Percentiles rank a stretch among this genome's conserved stretches.
Conservation (phyloP, 352 stramenopile genomes). For the Phytophthora vignae region DNA sequence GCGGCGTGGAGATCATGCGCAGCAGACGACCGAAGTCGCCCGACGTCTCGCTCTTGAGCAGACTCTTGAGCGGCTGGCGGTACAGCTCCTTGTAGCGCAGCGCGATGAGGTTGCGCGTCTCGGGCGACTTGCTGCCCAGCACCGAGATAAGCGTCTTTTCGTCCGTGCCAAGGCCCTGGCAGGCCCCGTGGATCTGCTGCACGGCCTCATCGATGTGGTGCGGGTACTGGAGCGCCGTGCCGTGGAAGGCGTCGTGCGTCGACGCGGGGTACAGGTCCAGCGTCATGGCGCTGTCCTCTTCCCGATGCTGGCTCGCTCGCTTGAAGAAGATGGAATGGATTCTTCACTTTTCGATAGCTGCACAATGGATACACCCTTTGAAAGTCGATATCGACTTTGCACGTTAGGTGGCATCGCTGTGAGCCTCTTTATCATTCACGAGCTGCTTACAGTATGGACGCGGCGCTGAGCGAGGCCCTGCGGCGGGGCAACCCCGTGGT, state of each 20-base stretch:
- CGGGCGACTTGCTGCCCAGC: constrained; percentile 73
- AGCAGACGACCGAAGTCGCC: constrained; percentile 77
- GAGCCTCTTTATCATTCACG: background rate
- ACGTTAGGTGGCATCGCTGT: too few species aligned
- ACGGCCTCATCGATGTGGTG: constrained; percentile 66
- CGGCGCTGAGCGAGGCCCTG: constrained; percentile 91
- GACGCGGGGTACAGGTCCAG: constrained; percentile 74
- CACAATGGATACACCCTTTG: constrained; percentile 19
- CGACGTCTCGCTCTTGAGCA: constrained; percentile 79
- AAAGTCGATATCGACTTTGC: constrained; percentile 15
- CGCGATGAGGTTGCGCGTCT: constrained; percentile 72
- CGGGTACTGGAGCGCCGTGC: constrained; percentile 48
- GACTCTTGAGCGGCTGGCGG: constrained; percentile 56
- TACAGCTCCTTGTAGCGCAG: constrained; percentile 79
- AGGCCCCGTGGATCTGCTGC: constrained; percentile 74
- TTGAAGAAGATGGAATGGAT: constrained; percentile 10
- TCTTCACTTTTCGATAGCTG: background rate
- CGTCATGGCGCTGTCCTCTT: constrained; percentile 13
- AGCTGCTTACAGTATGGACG: constrained; percentile 64
- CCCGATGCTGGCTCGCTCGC: too few species aligned
- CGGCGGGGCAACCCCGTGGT: constrained; percentile 95
- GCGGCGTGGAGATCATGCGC: constrained; percentile 75
- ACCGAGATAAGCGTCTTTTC: constrained; percentile 76
- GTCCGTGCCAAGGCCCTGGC: constrained; percentile 77
- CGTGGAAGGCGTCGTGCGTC: constrained; percentile 64